Base-by-base conservation (phyloP, 23 red algal genomes). In the Gracilariopsis chorda region DNA sequence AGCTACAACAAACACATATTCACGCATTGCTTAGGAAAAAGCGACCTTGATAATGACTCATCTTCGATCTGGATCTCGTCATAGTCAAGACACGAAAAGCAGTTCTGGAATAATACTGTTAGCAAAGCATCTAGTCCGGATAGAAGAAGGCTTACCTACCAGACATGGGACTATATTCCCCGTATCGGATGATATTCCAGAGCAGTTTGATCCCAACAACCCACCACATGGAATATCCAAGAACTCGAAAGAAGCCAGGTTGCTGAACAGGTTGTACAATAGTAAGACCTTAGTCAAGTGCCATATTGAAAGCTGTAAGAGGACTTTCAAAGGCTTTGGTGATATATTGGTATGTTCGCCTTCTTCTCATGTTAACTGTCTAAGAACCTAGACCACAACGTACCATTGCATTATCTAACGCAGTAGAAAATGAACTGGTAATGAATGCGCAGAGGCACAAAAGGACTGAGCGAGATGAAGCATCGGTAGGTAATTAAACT, bases 281-380 rank as follows among this genome's bases (percentile, higher is more conserved):
- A n/a, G 67, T 46, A 73, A 14, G 11, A 73, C 67, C 17, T 45
- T 37, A 41, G 67, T 73, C 39, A 73, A 73, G 32, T 73, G 67
- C 28, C 67, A 73, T 46, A 73, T 73, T 73, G 67, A 73, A 42
- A 73, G 67, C 28, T 73, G 67, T 42, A 73, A 73, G 32, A 21
- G 47, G 67, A 73, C 40, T 1, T 73, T 73, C 28, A 24, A 23
- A 4, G 67, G 67, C 1, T 73, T 73, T 17, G 67, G 67, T 27
- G 39, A 73, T 20, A 73, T 73, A 45, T 24, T 73, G 37, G 67
- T 73, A 73, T 24, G 67, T 73, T 41, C 1, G 14, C n/a, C 32
- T 41, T 39, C 37, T 64, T 64, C 25, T 33, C 12, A n/a, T n/a
- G n/a, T n/a, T n/a, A n/a, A n/a, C n/a, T n/a, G n/a, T n/a, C n/a